Evolutionary conservation across 106 monocot species (phyloP), one percentile per base, ranked within the genome.

Genomic region (Chionographis japonica): DNA sequence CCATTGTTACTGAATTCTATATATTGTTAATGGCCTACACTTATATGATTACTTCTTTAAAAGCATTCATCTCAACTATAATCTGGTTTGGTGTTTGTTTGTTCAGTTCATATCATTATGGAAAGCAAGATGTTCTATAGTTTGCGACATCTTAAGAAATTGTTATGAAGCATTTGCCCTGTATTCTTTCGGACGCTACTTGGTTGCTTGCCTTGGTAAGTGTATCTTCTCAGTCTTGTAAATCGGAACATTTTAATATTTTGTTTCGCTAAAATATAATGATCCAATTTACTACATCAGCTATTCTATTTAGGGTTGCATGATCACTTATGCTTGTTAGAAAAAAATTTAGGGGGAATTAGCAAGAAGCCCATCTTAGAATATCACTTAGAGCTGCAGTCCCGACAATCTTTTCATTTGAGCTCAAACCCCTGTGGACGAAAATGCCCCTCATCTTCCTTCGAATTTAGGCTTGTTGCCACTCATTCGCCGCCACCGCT

Each of bases 141-240:
- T 64, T 53, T 93, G 89, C 68, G 93, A 93, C 75, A 93, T 93
- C 50, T 75, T 93, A 69, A 78, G 92, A 56, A 88, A 81, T 61
- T 93, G 92, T 60, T 94, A 90, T 62, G 94, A 94, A 80, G 94
- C 94, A 60, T 89, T 85, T 81, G 88, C 88, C 40, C 56, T 93
- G 66, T 93, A 89, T 72, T 74, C 65, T 46, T 93, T 93, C 60
- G 83, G 88, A 60, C 60, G 86, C 17, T 88, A 93, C 74, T 72
- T 93, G 73, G 82, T 86, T 53, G 84, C 84, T 6, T 93, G 89
- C 63, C 81, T 93, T 37, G 93, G 93, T 93, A 80, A 80, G 64
- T 12, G 12, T 42, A 17, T 40, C 16, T 60, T 4, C 42, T 46
- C 40, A 16, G 66, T 42, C 43, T 12, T 58, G 6, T 69, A 19